Evolutionary conservation across 1,139 yeast species (phyloP).

Genomic region (Geotrichum fermentans): DNA sequence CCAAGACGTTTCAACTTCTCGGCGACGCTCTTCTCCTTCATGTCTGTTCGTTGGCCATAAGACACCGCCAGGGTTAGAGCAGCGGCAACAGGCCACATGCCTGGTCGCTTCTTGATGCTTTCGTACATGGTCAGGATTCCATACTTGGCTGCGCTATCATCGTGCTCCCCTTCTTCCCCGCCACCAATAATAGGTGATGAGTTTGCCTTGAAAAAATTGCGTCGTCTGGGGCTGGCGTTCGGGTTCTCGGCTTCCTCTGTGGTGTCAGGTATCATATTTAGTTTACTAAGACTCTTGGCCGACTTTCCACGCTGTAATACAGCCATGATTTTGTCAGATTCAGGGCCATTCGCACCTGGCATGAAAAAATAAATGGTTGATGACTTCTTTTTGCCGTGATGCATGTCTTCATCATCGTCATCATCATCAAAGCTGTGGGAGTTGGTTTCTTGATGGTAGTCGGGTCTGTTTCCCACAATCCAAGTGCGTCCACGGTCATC

Average conservation of each 20-base stretch:
- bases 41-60: conserved; percentile 12
- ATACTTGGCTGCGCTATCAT: conserved; percentile 7
- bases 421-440: neutral
- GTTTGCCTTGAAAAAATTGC: neutral
- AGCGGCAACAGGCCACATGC: conserved; percentile 13
- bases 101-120: conserved; percentile 5
- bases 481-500: conserved; percentile 12
- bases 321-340: conserved; percentile 1
- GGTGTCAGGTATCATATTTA: neutral
- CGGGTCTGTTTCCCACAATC: conserved; percentile 5
- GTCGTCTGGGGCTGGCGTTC: neutral
- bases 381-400: neutral
- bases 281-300: neutral
- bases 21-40: conserved; percentile 4
- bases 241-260: neutral
- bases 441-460: neutral
- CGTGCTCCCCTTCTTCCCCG: neutral
- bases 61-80: conserved; percentile 17
- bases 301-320: conserved; percentile 1
- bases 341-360: neutral
- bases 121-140: conserved; percentile 15
- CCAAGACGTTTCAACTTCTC: conserved; percentile 12
- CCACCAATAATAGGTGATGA: neutral
- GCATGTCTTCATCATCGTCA: neutral
- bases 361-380: conserved; percentile 3